Evolutionary conservation across 176 grass and related monocot species (phyloP), one percentile per base, ranked within the genome.

Genomic region (Guadua angustifolia): DNA sequence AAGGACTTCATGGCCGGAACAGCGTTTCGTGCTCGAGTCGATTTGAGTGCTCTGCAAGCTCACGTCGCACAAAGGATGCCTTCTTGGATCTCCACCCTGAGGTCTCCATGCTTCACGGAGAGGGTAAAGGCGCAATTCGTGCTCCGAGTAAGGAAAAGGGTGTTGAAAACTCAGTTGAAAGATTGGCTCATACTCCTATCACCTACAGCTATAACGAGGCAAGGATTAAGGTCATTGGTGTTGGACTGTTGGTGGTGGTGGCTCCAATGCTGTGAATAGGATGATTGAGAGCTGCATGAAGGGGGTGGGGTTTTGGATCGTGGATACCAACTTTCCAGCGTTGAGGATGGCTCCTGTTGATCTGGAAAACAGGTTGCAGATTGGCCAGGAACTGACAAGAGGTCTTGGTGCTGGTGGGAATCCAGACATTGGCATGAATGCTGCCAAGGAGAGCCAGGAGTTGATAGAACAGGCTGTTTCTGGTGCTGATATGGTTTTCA

Each of bases 61-160:
- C 83, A 38, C 47, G 49, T 9, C 59, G 56, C n/a, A 6, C 21
- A 32, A 24, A 84, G 77, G 86, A 88, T 53, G 50, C 77, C 7
- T 77, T 89, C 69, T 66, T 86, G 22, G 75, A 89, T 58, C 77
- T 85, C 64, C 88, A 86, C 51, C 88, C 83, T 0, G 88, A 82
- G 67, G 61, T 86, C 24, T 89, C 88, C 49, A 36, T 85, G 82
- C 83, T 82, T 6, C 73, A 81, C 2, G 87, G 82, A 5, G 82
- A 79, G 68, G 38, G 49, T 56, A 79, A 55, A 5, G 82, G 73
- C 19, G 32, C 10, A 14, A 58, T 57, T 65, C 53, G 82, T 33
- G 39, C 63, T 59, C 78, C 38, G 24, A 89, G 50, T 40, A 78
- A 68, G 25, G 59, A 32, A 29, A 32, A 32, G 21, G 6, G 6